These are phyloP conservation scores for Lactarius sp. DNA, from an alignment of 768 basidiomycete species.

Conservation along the genomic window DNA sequence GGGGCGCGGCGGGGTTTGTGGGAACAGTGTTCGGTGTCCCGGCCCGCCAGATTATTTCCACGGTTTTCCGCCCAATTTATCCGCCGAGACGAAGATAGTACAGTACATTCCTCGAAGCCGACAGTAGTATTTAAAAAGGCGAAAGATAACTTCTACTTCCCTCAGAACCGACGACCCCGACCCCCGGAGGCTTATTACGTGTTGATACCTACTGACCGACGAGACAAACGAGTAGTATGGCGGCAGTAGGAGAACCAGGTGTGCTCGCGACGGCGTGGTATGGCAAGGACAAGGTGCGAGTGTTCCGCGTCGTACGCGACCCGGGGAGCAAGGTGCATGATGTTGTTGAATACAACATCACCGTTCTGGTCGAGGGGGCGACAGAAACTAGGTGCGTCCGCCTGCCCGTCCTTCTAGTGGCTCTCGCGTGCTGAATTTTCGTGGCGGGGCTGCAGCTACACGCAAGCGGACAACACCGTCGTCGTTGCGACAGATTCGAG, in stretches of 20 bases:
- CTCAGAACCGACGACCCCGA: too few relatives aligned
- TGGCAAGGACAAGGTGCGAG: slow-evolving; percentile 86
- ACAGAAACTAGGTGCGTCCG: slow-evolving; percentile 60
- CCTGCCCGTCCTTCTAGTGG: background rate
- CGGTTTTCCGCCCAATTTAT: too few relatives aligned
- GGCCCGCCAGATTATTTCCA: too few relatives aligned
- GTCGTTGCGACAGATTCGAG: slow-evolving; percentile 89
- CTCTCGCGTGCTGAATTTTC: too few relatives aligned
- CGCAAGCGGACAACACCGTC: slow-evolving; percentile 80
- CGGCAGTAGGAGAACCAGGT: slow-evolving; percentile 1
- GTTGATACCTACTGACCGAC: too few relatives aligned
- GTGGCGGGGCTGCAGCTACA: slow-evolving; percentile 51
- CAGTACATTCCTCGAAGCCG: too few relatives aligned
- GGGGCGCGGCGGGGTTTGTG: too few relatives aligned
- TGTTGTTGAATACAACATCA: slow-evolving; percentile 81
- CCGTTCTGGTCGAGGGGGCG: slow-evolving; percentile 75
- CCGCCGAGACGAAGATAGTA: too few relatives aligned
- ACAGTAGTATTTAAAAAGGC: too few relatives aligned
- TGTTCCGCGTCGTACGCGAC: slow-evolving; percentile 75
- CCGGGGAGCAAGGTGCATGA: slow-evolving; percentile 52
- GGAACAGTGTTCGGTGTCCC: too few relatives aligned
- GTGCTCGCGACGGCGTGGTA: slow-evolving; percentile 55
- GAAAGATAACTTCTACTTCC: too few relatives aligned
- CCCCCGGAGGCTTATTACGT: too few relatives aligned
- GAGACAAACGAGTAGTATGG: background rate